A percentile compares a stretch with the other conserved stretches of the same genome.
Evolutionary conservation across 495 filamentous ascomycete genomes (phyloP).

Genomic region (Symbiotaphrina buchneri): DNA sequence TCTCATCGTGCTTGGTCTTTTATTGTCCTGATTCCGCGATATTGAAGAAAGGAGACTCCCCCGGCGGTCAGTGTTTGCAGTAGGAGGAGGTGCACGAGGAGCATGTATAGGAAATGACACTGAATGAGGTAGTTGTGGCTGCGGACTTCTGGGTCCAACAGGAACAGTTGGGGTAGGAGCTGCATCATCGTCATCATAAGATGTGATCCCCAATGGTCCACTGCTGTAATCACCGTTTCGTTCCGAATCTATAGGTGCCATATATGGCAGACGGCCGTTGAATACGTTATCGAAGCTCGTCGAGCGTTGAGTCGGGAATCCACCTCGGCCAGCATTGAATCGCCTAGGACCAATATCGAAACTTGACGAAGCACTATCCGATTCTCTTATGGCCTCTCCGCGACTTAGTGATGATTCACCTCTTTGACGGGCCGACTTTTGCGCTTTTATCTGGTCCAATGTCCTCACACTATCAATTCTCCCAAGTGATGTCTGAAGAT

Average conservation of each 20-base stretch:
- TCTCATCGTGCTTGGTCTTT: too few species aligned
- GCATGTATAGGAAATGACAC: constrained; percentile 1
- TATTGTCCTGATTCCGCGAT: too few species aligned
- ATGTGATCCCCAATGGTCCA: too few species aligned
- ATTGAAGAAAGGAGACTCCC: constrained; percentile 1
- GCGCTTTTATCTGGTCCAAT: constrained; percentile 24
- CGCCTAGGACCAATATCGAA: constrained; percentile 43
- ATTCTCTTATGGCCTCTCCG: too few species aligned
- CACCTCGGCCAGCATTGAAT: too few species aligned
- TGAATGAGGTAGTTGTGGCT: constrained; percentile 10
- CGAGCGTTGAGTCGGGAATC: constrained; percentile 25
- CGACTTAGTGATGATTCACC: too few species aligned
- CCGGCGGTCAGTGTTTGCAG: constrained; percentile 1
- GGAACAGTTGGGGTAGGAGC: constrained; percentile 79
- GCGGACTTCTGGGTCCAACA: constrained; percentile 40
- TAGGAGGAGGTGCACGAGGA: constrained; percentile 2
- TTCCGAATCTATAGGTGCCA: too few species aligned
- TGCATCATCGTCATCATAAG: constrained; percentile 47
- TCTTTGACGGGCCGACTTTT: too few species aligned
- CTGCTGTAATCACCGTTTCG: too few species aligned
- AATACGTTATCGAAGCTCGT: constrained; percentile 32
- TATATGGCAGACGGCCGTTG: background rate
- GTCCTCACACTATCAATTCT: constrained; percentile 40
- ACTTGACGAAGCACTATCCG: constrained; percentile 48
- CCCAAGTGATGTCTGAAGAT: constrained; percentile 29